phyloP scores from a whole-genome alignment of 1,139 yeast genomes.

The Geotrichum citri-aurantii region DNA sequence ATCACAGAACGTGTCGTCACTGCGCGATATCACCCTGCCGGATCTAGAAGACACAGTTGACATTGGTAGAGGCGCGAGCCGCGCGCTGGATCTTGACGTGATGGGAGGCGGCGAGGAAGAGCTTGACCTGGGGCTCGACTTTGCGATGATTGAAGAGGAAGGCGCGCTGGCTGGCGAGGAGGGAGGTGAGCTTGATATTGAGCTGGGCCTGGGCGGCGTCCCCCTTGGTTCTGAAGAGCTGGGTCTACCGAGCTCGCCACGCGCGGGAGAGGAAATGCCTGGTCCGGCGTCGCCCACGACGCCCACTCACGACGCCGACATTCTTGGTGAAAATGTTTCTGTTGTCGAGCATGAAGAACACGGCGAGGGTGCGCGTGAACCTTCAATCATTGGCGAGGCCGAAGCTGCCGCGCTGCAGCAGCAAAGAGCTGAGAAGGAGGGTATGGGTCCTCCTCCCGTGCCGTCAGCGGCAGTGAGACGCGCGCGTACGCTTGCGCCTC shows the following conservation, averaged over 20 bases:
- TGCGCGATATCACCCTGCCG: constrained; percentile 27
- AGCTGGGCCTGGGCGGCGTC: constrained; percentile 11
- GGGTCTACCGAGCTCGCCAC: constrained; percentile 13
- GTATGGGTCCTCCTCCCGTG: not conserved
- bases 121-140: constrained; percentile 17
- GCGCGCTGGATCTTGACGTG: constrained; percentile 21
- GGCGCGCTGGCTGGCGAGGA: constrained; percentile 13
- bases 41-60: constrained; percentile 40
- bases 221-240: constrained; percentile 11
- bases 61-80: constrained; percentile 43
- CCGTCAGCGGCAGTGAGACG: constrained; percentile 6
- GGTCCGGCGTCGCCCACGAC: constrained; percentile 13
- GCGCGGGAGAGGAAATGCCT: constrained; percentile 11
- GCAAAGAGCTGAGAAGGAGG: not conserved
- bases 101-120: constrained; percentile 15
- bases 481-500: constrained; percentile 5
- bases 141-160: constrained; percentile 14
- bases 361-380: constrained; percentile 5
- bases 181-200: constrained; percentile 8
- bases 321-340: constrained; percentile 16
- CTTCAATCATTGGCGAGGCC: constrained; percentile 11
- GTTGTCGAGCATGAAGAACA: not conserved
- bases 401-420: constrained; percentile 15
- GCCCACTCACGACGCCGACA: constrained; percentile 16
- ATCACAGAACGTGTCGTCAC: constrained; percentile 17